Conservation (phyloP, 2,329 filamentous ascomycete species). For the Blastomyces percursus region DNA sequence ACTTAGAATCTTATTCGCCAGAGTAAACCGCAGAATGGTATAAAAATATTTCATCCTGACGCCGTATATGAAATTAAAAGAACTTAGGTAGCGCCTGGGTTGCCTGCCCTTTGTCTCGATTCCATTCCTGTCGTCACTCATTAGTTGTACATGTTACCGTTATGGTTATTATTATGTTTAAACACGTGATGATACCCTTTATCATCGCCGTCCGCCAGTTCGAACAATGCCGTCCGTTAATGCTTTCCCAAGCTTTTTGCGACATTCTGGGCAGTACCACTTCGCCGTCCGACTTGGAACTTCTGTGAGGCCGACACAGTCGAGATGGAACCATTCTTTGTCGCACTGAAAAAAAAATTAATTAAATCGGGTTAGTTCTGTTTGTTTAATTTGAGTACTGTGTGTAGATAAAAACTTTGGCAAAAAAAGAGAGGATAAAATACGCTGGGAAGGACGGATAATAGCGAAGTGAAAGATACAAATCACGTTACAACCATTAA, state of each 20-base stretch:
- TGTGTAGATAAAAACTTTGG: neutral
- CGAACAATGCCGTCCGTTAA: conserved; percentile 30
- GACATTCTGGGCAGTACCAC: conserved; percentile 56
- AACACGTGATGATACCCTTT: neutral
- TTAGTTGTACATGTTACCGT: neutral
- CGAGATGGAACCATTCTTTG: conserved; percentile 56
- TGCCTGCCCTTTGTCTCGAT: neutral
- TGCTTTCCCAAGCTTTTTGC: conserved; percentile 38
- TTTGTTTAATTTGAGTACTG: conserved; percentile 2
- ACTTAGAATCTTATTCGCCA: neutral
- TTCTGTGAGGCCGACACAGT: conserved; percentile 48
- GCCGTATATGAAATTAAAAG: neutral
- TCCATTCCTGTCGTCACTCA: neutral
- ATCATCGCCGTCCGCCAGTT: conserved; percentile 25
- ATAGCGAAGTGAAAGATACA: neutral
- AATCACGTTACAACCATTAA: neutral
- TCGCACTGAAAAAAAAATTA: conserved; percentile 40
- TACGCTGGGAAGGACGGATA: neutral
- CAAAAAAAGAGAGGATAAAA: neutral
- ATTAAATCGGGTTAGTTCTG: neutral
- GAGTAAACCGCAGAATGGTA: neutral
- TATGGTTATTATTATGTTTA: neutral
- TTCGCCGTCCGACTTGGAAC: conserved; percentile 50
- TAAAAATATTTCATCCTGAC: neutral
- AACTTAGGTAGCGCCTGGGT: neutral